Evolutionary conservation across 2,329 filamentous ascomycete genomes (phyloP).

Genomic region (Aplosporella prunicola): DNA sequence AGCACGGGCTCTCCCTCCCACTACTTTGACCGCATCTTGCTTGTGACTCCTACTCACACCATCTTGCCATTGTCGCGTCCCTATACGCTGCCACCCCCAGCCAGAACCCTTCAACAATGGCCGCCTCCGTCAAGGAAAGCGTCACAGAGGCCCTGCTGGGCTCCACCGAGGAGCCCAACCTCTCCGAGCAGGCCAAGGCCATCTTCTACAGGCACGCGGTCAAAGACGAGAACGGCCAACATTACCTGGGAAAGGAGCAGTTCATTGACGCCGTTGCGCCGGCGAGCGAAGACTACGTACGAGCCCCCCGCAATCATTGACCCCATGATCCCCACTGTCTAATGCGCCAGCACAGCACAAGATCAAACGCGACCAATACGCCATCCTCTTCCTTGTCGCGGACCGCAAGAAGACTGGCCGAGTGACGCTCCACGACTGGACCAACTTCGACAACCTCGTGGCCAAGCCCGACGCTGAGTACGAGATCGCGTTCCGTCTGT

Average conservation of each 20-base stretch:
- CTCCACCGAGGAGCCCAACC: constrained; percentile 44
- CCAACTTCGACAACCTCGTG: constrained; percentile 86
- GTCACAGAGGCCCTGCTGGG: constrained; percentile 56
- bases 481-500: constrained; percentile 94
- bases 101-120: constrained; percentile 9
- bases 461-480: constrained; percentile 95
- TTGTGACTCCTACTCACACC: no score
- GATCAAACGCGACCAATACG: constrained; percentile 92
- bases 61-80: constrained; percentile 8
- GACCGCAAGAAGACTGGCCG: constrained; percentile 67
- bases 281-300: constrained; percentile 79
- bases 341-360: constrained; percentile 62
- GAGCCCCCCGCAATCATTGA: constrained; percentile 28
- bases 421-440: constrained; percentile 78
- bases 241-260: constrained; percentile 71
- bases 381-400: constrained; percentile 83
- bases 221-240: constrained; percentile 68
- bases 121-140: constrained; percentile 59
- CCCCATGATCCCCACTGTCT: constrained; percentile 55
- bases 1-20: no score
- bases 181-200: constrained; percentile 65
- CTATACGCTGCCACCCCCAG: neutral
- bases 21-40: no score
- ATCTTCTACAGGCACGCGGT: constrained; percentile 68
- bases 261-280: constrained; percentile 90